Base-by-base conservation (phyloP, 75 land plant genomes). In the Pinus tabuliformis region DNA sequence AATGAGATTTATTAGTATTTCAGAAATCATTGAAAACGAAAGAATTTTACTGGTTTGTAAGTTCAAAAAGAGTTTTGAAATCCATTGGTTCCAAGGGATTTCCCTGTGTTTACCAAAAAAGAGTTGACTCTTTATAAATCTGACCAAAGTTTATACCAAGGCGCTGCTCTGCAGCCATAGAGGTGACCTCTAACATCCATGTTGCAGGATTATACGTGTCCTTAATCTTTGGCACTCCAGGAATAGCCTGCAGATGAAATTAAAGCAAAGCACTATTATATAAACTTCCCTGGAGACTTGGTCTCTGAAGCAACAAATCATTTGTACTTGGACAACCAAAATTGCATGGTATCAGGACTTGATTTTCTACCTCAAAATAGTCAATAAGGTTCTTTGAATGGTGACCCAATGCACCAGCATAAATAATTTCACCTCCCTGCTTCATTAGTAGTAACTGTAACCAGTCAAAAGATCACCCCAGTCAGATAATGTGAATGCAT, bases 391-490 rank as follows among this genome's bases (percentile, higher is more conserved):
- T 61, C 7, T 78, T 60, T 56, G 95, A 93, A 63, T 91, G 70
- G 15, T 21, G 57, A 2, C 95, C 95, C n/a, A 93, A 36, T 20
- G 77, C 62, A 7, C 95, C 89, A 72, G 84, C 77, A 71, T 93
- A 93, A 12, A 93, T 84, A 0, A 91, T 66, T 42, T 77, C 71
- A 18, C 95, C 95, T 22, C 89, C 94, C 36, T 74, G 59, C 81
- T 93, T 93, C 91, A 93, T 81, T 30, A 93, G 70, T 59, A 93
- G 26, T 70, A 93, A 70, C 95, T 93, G 86, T 59, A 81, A 58
- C 9, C 42, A 72, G 24, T 16, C 57, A 72, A 15, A 57, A 57
- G 8, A 61, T 78, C 37, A 36, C 58, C 22, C 5, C 54, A 76
- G 30, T 21, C 63, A 64, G 26, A 36, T 13, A 3, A 58, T n/a